Evolutionary conservation across 371 early-diverging fungal species (phyloP).

Genomic region (Apophysomyces ossiformis): DNA sequence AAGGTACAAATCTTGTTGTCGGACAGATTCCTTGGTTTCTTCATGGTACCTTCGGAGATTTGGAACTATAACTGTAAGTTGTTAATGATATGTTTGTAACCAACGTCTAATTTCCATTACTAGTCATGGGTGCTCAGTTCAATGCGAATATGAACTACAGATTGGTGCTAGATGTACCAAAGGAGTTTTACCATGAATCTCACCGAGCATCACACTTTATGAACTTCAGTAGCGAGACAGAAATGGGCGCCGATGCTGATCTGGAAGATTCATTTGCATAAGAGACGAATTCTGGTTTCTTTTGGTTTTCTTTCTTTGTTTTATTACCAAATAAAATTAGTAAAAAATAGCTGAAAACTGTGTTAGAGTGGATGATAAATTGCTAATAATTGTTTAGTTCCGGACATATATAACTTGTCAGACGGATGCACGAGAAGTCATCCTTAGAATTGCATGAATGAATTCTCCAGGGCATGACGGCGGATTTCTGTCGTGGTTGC

Average conservation of each 20-base stretch:
- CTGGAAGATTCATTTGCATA: slow-evolving; percentile 76
- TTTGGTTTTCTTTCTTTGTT: no score
- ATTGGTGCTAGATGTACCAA: slow-evolving; percentile 89
- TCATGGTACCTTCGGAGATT: slow-evolving; percentile 94
- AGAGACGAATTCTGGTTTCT: background rate
- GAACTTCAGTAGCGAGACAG: slow-evolving; percentile 90
- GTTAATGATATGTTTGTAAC: background rate
- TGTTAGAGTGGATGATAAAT: no score
- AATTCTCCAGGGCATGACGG: no score
- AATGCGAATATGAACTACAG: slow-evolving; percentile 90
- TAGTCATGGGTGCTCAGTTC: slow-evolving; percentile 88
- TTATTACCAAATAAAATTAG: no score
- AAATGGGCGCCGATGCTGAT: slow-evolving; percentile 67
- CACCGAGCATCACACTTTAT: slow-evolving; percentile 97
- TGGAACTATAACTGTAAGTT: slow-evolving; percentile 90
- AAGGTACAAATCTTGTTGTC: slow-evolving; percentile 94
- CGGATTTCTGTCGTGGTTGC: no score
- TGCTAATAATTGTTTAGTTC: no score
- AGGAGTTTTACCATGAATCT: slow-evolving; percentile 95
- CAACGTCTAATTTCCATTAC: background rate
- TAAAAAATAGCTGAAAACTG: no score
- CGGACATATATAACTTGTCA: no score
- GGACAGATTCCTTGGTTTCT: slow-evolving; percentile 96
- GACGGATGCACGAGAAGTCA: no score
- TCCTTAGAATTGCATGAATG: no score